Conservation (phyloP, 257 asterid genomes). For the Lantana camara region DNA sequence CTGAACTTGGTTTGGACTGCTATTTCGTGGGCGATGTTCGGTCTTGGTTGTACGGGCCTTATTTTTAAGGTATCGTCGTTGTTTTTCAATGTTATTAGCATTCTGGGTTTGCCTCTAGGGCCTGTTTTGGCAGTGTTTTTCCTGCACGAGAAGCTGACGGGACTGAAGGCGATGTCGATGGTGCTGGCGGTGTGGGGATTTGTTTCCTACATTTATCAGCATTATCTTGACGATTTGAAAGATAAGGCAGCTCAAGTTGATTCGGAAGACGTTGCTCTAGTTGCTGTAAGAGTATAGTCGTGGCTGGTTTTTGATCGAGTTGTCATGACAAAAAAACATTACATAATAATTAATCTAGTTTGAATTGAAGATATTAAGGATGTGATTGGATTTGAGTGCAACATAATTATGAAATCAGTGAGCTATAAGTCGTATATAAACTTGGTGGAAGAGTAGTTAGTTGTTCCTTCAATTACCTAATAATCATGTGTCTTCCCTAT, state of each 20-base stretch:
- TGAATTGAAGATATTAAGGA: too few relatives aligned
- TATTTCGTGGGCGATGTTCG: conserved; percentile 62
- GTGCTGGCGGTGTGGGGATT: conserved; percentile 77
- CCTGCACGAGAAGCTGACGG: conserved; percentile 50
- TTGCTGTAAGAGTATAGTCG: conserved; percentile 26
- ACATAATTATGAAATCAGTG: too few relatives aligned
- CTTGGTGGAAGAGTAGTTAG: too few relatives aligned
- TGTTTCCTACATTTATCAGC: conserved; percentile 69
- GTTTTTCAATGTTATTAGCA: conserved; percentile 72
- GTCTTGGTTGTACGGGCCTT: conserved; percentile 55
- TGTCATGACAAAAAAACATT: too few relatives aligned
- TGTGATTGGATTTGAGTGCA: too few relatives aligned
- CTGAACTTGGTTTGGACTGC: conserved; percentile 63
- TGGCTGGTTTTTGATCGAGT: too few relatives aligned
- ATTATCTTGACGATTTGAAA: conserved; percentile 59
- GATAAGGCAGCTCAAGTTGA: not conserved
- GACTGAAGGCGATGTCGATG: conserved; percentile 63
- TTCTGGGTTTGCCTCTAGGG: conserved; percentile 63
- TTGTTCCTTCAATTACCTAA: too few relatives aligned
- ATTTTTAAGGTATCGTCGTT: conserved; percentile 63
- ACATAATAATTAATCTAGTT: too few relatives aligned
- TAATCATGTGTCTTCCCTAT: too few relatives aligned
- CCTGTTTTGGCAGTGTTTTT: conserved; percentile 67
- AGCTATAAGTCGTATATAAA: too few relatives aligned
- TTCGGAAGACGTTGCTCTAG: conserved; percentile 15